Evolutionary conservation across 441 rosid genomes (phyloP).

Genomic region (Metrosideros polymorpha): DNA sequence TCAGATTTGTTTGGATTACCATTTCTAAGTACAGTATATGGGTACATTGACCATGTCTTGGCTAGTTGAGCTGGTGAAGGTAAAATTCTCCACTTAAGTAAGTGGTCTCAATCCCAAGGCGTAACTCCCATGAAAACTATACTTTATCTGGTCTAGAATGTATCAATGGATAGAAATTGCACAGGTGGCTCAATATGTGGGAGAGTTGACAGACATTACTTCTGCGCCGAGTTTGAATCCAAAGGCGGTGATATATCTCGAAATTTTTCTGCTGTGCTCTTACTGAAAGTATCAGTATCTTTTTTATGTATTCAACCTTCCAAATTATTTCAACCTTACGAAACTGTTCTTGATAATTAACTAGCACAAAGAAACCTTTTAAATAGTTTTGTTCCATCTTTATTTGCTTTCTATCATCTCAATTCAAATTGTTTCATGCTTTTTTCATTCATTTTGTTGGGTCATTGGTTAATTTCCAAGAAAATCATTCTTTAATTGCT

Average conservation of each 20-base stretch:
- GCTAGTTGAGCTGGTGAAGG: not conserved
- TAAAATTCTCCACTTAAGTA: not conserved
- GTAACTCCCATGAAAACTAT: not conserved
- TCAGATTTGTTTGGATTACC: not conserved
- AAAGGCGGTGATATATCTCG: not conserved
- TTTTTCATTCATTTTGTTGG: not conserved
- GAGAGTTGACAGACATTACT: not conserved
- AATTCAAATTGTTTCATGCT: not conserved
- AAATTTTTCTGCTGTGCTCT: not conserved
- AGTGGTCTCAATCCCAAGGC: not conserved
- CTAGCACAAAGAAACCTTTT: not conserved
- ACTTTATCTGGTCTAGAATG: not conserved
- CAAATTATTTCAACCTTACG: not conserved
- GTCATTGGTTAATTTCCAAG: not conserved
- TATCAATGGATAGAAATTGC: not conserved
- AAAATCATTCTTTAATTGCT: not conserved
- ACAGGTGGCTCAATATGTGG: not conserved
- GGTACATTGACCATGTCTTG: not conserved
- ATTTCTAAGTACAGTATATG: not conserved
- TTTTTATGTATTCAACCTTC: not conserved
- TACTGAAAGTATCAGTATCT: not conserved
- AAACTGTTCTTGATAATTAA: not conserved
- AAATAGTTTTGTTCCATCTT: not conserved
- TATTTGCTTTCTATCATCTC: not conserved
- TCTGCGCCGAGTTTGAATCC: not conserved